phyloP scores from a whole-genome alignment of 73 alveolate genomes.

The Breviolum minutum region DNA sequence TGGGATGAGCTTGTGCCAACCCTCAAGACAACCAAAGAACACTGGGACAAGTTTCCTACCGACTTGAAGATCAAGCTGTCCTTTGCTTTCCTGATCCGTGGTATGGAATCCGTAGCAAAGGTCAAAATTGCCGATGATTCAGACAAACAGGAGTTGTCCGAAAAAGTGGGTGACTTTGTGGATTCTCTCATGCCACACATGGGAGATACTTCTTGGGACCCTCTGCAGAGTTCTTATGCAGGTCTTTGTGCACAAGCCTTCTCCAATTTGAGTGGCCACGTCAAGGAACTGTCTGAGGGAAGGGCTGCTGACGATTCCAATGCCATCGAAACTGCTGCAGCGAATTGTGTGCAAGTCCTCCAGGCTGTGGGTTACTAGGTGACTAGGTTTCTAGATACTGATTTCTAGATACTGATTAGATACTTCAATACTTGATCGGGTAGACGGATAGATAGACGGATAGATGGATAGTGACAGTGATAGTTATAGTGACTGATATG shows the following conservation, averaged over 20 bases:
- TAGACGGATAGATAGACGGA: too few species aligned
- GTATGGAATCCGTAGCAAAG: neutral
- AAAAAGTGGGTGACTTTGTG: neutral
- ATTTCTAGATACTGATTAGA: neutral
- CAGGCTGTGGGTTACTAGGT: neutral
- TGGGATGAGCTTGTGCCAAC: neutral
- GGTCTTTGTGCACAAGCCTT: neutral
- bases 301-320: neutral
- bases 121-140: neutral
- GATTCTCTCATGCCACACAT: neutral
- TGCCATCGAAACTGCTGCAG: neutral
- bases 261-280: neutral
- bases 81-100: neutral
- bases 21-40: neutral
- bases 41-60: neutral
- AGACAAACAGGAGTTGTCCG: neutral
- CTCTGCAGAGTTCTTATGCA: neutral
- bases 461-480: too few species aligned
- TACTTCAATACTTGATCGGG: too few species aligned
- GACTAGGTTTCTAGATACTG: neutral
- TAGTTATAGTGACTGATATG: too few species aligned
- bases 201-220: neutral
- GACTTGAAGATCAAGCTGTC: neutral
- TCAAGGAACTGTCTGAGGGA: neutral
- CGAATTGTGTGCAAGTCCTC: neutral